Base-by-base conservation (phyloP, 306 rosid genomes). In the Potentilla sterilis region DNA sequence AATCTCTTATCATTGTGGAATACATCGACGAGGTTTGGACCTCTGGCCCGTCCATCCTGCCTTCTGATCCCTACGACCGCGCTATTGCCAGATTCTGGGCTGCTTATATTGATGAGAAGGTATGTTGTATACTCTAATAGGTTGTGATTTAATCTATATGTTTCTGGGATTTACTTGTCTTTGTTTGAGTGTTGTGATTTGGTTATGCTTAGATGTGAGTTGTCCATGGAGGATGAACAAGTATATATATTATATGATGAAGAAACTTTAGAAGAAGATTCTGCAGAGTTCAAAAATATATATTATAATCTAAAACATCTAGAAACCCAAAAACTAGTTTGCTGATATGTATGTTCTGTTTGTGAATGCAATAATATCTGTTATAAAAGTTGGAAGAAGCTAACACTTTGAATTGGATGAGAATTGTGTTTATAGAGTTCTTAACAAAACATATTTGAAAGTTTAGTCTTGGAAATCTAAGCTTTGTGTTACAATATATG, bases 61-160 rank as follows among this genome's bases (percentile, higher is more conserved):
- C 90, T n/a, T 81, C 88, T 58, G 70, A 86, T 52, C 88, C 90
- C 32, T 88, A 83, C 22, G 85, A 87, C 2, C 81, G 90, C 0
- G 90, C 96, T 59, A 73, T 72, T 67, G 79, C 83, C n/a, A 83
- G 88, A n/a, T 90, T 90, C 51, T 90, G 96, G 92, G 87, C 85
- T 57, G 40, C 76, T 58, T 86, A 81, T 43, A 19, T 82, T 58
- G 92, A 90, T 66, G 87, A 88, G 11, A 90, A 78, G 87, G 90
- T 88, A 67, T 41, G 46, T 73, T 7, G 35, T 12, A 47, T 47
- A 47, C 52, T 18, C 5, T 52, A 19, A 5, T 16, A 18, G 10
- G 8, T 52, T n/a, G 3, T 21, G 14, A 3, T 57, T 13, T 59
- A 28, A 59, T 59, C 66, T 5, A 28, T 12, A 24, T 18, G 11